Percentiles rank a stretch among this genome's conserved stretches.
Conservation (phyloP, 345 rosid genomes). For the Citrus inodora region DNA sequence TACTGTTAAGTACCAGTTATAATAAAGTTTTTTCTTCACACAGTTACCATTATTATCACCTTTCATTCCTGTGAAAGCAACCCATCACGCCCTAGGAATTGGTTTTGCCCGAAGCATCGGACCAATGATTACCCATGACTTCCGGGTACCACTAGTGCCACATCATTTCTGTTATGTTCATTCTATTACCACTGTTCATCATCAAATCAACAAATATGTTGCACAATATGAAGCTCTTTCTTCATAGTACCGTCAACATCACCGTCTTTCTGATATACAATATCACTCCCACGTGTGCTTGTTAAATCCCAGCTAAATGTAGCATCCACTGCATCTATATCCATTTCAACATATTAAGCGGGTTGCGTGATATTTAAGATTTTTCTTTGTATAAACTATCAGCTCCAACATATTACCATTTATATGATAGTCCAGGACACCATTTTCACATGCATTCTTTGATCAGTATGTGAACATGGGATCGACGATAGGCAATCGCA, state of each 20-base stretch:
- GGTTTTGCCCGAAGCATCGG: background rate
- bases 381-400: background rate
- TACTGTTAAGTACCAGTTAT: background rate
- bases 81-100: background rate
- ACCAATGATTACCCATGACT: background rate
- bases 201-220: background rate
- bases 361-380: background rate
- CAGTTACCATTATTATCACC: background rate
- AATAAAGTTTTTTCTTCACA: background rate
- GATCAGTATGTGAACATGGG: background rate
- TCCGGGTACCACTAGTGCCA: no score
- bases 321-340: background rate
- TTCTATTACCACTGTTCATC: background rate
- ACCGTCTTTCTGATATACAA: background rate
- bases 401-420: no score
- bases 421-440: background rate
- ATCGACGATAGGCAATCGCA: background rate
- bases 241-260: background rate
- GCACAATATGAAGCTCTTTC: background rate
- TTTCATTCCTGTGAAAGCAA: background rate
- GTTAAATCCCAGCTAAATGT: background rate
- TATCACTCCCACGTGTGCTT: background rate
- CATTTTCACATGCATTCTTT: background rate
- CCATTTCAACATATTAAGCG: background rate
- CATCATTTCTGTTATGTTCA: background rate